Evolutionary conservation across 768 basidiomycete species (phyloP).

Genomic region (Omphalotus guepiniiformis): DNA sequence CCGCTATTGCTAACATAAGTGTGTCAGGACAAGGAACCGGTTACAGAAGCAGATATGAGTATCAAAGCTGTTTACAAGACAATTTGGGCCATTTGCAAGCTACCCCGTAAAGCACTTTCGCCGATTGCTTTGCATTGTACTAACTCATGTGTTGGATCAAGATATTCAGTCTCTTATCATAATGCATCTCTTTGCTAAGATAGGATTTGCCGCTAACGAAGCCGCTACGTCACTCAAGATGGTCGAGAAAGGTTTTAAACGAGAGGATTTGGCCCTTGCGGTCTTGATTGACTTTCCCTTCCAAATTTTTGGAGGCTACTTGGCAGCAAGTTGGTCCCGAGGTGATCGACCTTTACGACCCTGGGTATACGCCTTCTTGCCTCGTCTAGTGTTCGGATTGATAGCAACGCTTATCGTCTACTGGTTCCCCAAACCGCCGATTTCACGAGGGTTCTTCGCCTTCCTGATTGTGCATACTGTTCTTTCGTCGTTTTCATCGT

Average conservation of each 20-base stretch:
- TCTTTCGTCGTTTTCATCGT: conserved; percentile 81
- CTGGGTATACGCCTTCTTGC: conserved; percentile 92
- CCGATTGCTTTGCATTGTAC: neutral
- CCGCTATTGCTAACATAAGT: neutral
- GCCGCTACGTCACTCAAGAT: conserved; percentile 88
- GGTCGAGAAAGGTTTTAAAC: conserved; percentile 93
- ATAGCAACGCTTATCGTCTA: conserved; percentile 75
- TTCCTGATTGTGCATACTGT: conserved; percentile 82
- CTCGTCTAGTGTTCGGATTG: conserved; percentile 69
- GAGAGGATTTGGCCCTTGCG: conserved; percentile 93
- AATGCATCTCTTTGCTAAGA: conserved; percentile 87
- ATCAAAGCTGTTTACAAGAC: conserved; percentile 87
- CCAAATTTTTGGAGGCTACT: conserved; percentile 92
- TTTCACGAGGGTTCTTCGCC: conserved; percentile 72
- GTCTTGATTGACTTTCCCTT: conserved; percentile 98
- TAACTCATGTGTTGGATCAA: conserved; percentile 27
- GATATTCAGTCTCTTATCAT: conserved; percentile 87
- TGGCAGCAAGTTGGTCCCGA: conserved; percentile 87
- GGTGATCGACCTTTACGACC: conserved; percentile 76
- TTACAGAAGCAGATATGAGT: conserved; percentile 81
- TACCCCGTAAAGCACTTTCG: conserved; percentile 63
- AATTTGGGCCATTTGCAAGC: conserved; percentile 90
- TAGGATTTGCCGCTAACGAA: conserved; percentile 94
- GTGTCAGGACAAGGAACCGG: conserved; percentile 66
- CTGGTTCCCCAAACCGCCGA: conserved; percentile 77